These are phyloP conservation scores for Colletotrichum camelliae DNA, from an alignment of 2,329 filamentous ascomycete species.

Conservation along the genomic window DNA sequence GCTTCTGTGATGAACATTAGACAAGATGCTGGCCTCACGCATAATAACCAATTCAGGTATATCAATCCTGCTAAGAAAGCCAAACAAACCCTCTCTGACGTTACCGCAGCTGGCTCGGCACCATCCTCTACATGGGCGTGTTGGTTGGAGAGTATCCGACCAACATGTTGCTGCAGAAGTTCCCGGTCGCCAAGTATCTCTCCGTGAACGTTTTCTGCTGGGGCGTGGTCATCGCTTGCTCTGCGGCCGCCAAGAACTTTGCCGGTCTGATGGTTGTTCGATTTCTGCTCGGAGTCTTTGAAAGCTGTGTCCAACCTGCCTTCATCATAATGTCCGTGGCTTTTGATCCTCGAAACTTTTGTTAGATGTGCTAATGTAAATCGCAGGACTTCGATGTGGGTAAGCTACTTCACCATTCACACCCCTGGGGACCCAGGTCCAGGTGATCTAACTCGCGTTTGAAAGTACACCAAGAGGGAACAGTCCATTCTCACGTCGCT, in stretches of 20 bases:
- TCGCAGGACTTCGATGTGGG: slow-evolving; percentile 42
- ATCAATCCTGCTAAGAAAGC: too few relatives aligned
- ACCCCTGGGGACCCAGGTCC: neutral
- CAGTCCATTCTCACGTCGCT: slow-evolving; percentile 66
- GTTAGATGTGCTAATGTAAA: neutral
- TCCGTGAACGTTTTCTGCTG: slow-evolving; percentile 42
- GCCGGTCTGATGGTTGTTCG: slow-evolving; percentile 20
- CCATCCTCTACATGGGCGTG: slow-evolving; percentile 63
- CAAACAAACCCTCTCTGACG: slow-evolving; percentile 37
- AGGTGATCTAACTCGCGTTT: neutral
- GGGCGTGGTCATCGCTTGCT: slow-evolving; percentile 45
- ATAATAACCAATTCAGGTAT: slow-evolving; percentile 24
- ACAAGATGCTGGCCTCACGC: slow-evolving; percentile 48
- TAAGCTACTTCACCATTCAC: neutral
- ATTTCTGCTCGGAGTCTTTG: slow-evolving; percentile 24
- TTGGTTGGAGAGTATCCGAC: slow-evolving; percentile 65
- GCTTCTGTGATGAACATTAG: slow-evolving; percentile 60
- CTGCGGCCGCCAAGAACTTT: slow-evolving; percentile 19
- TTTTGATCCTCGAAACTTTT: too few relatives aligned
- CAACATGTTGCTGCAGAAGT: slow-evolving; percentile 58
- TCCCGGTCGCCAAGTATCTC: slow-evolving; percentile 26
- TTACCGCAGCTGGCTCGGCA: slow-evolving; percentile 53
- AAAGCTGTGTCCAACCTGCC: slow-evolving; percentile 41
- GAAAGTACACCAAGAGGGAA: slow-evolving; percentile 50
- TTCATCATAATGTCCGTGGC: slow-evolving; percentile 42